phyloP scores from a whole-genome alignment of 345 rosid species.

The Murraya koenigii region DNA sequence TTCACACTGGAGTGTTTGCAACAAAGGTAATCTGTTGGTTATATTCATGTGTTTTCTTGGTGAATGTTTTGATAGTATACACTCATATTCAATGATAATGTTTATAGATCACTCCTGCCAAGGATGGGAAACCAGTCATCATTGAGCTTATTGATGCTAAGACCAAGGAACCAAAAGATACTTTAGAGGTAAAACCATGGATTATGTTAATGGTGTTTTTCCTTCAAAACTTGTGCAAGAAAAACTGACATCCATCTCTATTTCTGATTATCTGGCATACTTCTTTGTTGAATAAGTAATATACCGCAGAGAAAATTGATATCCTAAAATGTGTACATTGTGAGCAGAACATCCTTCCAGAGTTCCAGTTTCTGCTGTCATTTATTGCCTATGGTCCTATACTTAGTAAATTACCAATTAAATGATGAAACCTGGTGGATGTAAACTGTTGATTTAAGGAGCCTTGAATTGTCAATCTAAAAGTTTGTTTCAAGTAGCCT shows the following conservation, averaged over 20 bases:
- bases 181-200: constrained; percentile 63
- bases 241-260: not conserved
- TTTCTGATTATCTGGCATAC: not conserved
- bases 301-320: not conserved
- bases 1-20: constrained; percentile 94
- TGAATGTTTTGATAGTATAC: not conserved
- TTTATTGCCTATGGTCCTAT: not conserved
- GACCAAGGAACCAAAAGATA: constrained; percentile 84
- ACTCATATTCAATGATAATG: constrained; percentile 7
- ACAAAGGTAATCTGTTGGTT: constrained; percentile 54
- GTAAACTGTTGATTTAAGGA: not conserved
- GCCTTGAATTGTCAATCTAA: not conserved
- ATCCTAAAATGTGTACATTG: not conserved
- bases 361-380: not conserved
- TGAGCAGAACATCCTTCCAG: not conserved
- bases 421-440: not conserved
- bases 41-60: not conserved
- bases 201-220: constrained; percentile 4
- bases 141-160: constrained; percentile 99
- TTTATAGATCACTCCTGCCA: constrained; percentile 86
- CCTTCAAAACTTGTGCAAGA: not conserved
- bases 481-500: constrained; percentile 1
- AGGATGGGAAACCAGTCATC: constrained; percentile 87
- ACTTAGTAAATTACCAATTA: not conserved
- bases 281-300: not conserved